A percentile compares a stretch with the other conserved stretches of the same genome.
phyloP scores from a whole-genome alignment of 2,329 filamentous ascomycete species.

The Plectosphaerella sp. region DNA sequence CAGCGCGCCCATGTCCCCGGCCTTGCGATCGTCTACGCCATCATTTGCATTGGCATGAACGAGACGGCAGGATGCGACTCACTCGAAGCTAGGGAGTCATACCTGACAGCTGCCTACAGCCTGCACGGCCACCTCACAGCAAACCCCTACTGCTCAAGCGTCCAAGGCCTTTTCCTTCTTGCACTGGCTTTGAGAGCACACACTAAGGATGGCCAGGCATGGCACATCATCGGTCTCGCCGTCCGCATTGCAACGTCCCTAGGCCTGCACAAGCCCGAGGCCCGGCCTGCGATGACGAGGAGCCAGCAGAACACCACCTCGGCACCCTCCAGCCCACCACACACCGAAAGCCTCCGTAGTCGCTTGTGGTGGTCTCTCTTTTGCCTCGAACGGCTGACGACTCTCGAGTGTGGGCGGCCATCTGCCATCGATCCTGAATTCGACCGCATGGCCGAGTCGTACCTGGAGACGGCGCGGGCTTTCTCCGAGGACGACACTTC shows the following conservation, averaged over 20 bases:
- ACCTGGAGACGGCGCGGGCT: no score
- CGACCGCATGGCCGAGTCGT: slow-evolving; percentile 2
- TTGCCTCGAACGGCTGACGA: slow-evolving; percentile 35
- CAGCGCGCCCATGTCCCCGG: slow-evolving; percentile 4
- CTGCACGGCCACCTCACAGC: slow-evolving; percentile 14
- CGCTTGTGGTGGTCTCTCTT: slow-evolving; percentile 51
- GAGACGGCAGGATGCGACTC: slow-evolving; percentile 6
- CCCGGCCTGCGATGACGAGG: slow-evolving; percentile 4
- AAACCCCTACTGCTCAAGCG: slow-evolving; percentile 12
- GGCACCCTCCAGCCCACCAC: not conserved
- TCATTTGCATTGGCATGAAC: slow-evolving; percentile 14
- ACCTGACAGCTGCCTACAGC: slow-evolving; percentile 12
- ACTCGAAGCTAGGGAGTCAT: slow-evolving; percentile 6
- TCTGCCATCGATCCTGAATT: slow-evolving; percentile 14
- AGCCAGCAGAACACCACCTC: not conserved
- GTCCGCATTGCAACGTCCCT: slow-evolving; percentile 19
- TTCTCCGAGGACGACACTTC: not conserved
- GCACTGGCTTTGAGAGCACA: slow-evolving; percentile 11
- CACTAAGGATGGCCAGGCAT: slow-evolving; percentile 17
- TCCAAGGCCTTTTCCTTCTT: slow-evolving; percentile 15
- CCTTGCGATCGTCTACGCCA: slow-evolving; percentile 10
- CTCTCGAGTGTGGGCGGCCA: slow-evolving; percentile 17
- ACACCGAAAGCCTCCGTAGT: slow-evolving; percentile 38
- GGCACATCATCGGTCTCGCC: slow-evolving; percentile 18
- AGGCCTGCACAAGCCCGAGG: slow-evolving; percentile 13